Conservation (phyloP, 805 yeast species). For the Starmerella vaccinii region DNA sequence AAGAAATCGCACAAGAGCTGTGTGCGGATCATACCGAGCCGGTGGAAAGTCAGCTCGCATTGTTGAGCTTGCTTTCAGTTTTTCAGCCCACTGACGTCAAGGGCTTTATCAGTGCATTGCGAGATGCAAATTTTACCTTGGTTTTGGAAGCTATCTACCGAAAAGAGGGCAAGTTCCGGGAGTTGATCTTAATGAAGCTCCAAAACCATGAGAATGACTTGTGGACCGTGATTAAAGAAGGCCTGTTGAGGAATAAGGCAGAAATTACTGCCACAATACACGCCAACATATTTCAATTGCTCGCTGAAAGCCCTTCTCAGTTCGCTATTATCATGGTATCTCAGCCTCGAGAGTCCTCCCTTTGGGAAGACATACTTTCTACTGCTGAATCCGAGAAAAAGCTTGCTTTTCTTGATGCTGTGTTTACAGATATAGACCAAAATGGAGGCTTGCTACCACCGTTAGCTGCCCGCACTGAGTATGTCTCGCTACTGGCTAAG, state of each 20-base stretch:
- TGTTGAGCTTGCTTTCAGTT: constrained; percentile 58
- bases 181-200: constrained; percentile 12
- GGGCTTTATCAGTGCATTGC: constrained; percentile 41
- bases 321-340: constrained; percentile 2
- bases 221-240: constrained; percentile 9
- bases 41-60: constrained; percentile 53
- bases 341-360: background rate
- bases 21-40: constrained; percentile 26
- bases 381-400: background rate
- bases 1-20: constrained; percentile 8
- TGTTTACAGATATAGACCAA: constrained; percentile 1
- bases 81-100: constrained; percentile 51
- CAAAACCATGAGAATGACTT: background rate
- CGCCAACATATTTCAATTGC: constrained; percentile 4
- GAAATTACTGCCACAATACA: background rate
- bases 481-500: constrained; percentile 13
- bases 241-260: constrained; percentile 2
- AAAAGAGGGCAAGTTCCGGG: constrained; percentile 6
- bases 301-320: constrained; percentile 5
- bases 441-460: constrained; percentile 16
- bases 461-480: constrained; percentile 5
- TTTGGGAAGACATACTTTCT: constrained; percentile 4
- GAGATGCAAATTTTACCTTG: constrained; percentile 45
- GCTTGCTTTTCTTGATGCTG: constrained; percentile 6
- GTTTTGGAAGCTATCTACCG: constrained; percentile 52